Base-by-base conservation (phyloP, 2,329 filamentous ascomycete genomes). In the Cercospora sp. region DNA sequence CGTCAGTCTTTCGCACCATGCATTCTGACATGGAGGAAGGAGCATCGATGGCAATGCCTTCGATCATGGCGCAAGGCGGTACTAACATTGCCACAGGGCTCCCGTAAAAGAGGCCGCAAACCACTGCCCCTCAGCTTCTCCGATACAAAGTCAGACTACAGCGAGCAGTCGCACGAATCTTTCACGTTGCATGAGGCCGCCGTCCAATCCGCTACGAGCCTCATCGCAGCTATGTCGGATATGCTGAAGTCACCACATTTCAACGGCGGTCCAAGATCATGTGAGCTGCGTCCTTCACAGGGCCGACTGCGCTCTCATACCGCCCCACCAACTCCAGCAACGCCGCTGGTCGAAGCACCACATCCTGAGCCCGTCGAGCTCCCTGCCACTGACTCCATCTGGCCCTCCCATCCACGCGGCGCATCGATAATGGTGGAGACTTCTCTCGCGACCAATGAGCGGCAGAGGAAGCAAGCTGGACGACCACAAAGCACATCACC, bases 221-320 rank as follows among this genome's bases (percentile, higher is more conserved):
- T 83, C 48, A 76, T 82, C 68, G 75, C 78, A 33, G 78, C 79
- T 23, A 78, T 82, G 71, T 82, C 80, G 74, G 81, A 81, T 64
- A 79, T 81, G 73, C 75, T 82, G 28, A 78, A 78, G 45, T 82
- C 80, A 18, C 80, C 81, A 62, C 75, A 74, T 33, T 69, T 79
- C 55, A 77, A 75, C 66, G 71, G 66, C 69, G 10, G 60, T 71
- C 53, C 13, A 28, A 30, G 20, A 40, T 60, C 60, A 33, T 72
- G 69, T 28, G 71, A 76, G 72, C 73, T 80, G 73, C 78, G 78
- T 68, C 75, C 79, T 62, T 72, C 77, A 63, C 77, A 78, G 42
- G 74, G 76, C 62, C 74, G 80, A 68, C 80, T 80, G 61, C 78
- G 80, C 69, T 81, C 81, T 12, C 68, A 74, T 26, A 82, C 80